Base-by-base conservation (phyloP, 768 basidiomycete species). In the Rickenella mellea region DNA sequence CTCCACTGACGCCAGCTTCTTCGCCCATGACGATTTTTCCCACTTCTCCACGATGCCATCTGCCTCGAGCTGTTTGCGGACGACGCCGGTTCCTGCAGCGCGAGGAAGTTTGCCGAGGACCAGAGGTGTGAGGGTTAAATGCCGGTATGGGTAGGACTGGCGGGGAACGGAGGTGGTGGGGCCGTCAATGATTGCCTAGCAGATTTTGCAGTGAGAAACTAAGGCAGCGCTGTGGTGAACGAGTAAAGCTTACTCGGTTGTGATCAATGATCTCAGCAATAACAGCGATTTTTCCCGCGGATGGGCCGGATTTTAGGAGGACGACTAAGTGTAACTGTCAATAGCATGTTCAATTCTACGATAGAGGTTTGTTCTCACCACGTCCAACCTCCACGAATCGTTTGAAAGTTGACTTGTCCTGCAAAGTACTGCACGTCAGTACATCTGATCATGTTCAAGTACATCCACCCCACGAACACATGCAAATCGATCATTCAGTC, bases 181-280 rank as follows among this genome's bases (percentile, higher is more conserved):
- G 35, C 93, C 93, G 66, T 98, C 94, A 57, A 98, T 79, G 60
- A 99, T 78, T 26, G 93, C 94, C 94, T 98, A 55, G 0, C 40
- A 15, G n/a, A n/a, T n/a, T 29, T n/a, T 20, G 32, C 25, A 14
- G 39, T 27, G 39, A 17, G 15, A n/a, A n/a, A n/a, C n/a, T n/a
- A n/a, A n/a, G n/a, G n/a, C n/a, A n/a, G n/a, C n/a, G n/a, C n/a
- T n/a, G n/a, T n/a, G n/a, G n/a, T n/a, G n/a, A n/a, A n/a, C n/a
- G n/a, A n/a, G n/a, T n/a, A 9, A 9, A 15, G 63, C 85, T 48
- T 60, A 96, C 94, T 62, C 93, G 80, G 74, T 92, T 94, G 76
- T 98, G 94, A 78, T 98, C 96, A 51, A 98, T 93, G 65, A 98
- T 93, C 66, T 98, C 92, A 39, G 80, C 82, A 62, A 99, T 93